Evolutionary conservation across 345 rosid genomes (phyloP).

Genomic region (Gossypium ekmanianum): DNA sequence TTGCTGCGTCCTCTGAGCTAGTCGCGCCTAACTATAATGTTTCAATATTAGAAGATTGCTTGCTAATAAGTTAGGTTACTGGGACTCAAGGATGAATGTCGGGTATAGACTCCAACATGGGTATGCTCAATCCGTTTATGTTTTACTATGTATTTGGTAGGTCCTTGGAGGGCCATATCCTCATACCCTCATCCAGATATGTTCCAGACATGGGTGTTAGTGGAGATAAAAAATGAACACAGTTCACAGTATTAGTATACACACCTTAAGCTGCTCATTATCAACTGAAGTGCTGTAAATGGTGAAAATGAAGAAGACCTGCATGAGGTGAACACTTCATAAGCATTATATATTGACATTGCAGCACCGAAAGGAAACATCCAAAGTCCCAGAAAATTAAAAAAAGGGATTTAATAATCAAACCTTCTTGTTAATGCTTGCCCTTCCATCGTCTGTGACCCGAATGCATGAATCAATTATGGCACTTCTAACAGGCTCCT

Average conservation of each 20-base stretch:
- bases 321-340: conserved; percentile 28
- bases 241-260: background rate
- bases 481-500: conserved; percentile 80
- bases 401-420: background rate
- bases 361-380: background rate
- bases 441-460: conserved; percentile 87
- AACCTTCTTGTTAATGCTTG: conserved; percentile 81
- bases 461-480: conserved; percentile 66
- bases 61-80: background rate
- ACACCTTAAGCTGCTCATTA: conserved; percentile 78
- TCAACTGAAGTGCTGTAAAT: conserved; percentile 66
- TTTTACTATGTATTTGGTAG: background rate
- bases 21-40: conserved; percentile 73
- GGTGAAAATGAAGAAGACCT: conserved; percentile 85
- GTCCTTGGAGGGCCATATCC: background rate
- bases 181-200: background rate
- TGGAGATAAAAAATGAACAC: background rate
- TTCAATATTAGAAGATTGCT: background rate
- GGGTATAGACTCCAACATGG: background rate
- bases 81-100: background rate
- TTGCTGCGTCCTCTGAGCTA: conserved; percentile 92
- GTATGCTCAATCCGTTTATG: background rate
- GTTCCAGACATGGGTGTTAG: background rate
- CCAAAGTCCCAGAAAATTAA: background rate
- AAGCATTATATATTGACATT: conserved; percentile 9